Conservation (phyloP, 2,329 filamentous ascomycete species). For the Rhinocladiella similis region DNA sequence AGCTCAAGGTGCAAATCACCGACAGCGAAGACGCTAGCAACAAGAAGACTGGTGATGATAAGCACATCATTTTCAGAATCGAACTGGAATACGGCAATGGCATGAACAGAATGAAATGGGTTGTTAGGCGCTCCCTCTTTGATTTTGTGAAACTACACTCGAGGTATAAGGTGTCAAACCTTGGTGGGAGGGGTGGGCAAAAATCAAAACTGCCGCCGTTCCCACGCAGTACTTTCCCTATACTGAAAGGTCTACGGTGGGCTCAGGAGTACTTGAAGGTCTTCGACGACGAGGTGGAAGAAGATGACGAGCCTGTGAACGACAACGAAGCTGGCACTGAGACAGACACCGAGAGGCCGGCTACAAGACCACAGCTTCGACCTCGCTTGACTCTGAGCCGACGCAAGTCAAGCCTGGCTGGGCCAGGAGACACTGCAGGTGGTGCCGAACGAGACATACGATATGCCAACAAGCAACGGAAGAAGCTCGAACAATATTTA, state of each 20-base stretch:
- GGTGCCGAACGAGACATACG: conserved; percentile 43
- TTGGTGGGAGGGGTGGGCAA: conserved; percentile 68
- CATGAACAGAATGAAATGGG: conserved; percentile 94
- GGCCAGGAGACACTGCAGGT: conserved; percentile 40
- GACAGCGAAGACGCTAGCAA: conserved; percentile 69
- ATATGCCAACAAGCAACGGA: conserved; percentile 54
- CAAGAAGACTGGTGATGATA: conserved; percentile 38
- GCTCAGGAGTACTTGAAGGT: conserved; percentile 58
- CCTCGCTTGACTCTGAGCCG: conserved; percentile 59
- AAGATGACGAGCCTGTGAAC: conserved; percentile 42
- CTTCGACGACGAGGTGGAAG: conserved; percentile 71
- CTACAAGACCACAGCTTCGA: conserved; percentile 52
- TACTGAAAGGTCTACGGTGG: conserved; percentile 81
- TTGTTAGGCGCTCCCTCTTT: conserved; percentile 78
- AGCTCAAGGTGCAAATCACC: conserved; percentile 83
- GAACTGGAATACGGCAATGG: conserved; percentile 96
- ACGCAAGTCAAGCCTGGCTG: conserved; percentile 56
- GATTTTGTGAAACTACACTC: conserved; percentile 93
- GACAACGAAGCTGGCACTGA: conserved; percentile 62
- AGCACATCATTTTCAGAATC: conserved; percentile 86
- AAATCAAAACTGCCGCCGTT: conserved; percentile 85
- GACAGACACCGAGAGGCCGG: conserved; percentile 65
- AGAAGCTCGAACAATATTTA: conserved; percentile 83
- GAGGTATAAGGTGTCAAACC: conserved; percentile 87
- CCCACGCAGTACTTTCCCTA: conserved; percentile 79